Percentiles rank a stretch among this genome's conserved stretches.
phyloP scores from a whole-genome alignment of 805 yeast species.

The Osmozyma mogii region DNA sequence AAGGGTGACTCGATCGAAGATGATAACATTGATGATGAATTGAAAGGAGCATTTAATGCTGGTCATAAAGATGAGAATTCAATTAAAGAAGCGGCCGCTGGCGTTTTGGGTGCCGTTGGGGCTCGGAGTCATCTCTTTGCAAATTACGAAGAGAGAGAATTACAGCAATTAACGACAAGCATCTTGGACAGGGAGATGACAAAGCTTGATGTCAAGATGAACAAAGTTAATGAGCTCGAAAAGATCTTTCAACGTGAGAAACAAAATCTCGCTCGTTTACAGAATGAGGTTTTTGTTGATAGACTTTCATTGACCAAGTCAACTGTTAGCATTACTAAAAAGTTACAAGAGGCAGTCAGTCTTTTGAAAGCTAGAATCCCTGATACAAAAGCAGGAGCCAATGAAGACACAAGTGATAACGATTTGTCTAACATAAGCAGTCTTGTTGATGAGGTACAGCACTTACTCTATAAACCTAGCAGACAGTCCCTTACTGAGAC shows the following conservation, averaged over 20 bases:
- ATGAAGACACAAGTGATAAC: constrained; percentile 5
- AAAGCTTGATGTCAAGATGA: constrained; percentile 57
- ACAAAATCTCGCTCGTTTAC: constrained; percentile 50
- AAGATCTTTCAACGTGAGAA: constrained; percentile 59
- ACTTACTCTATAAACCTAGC: constrained; percentile 26
- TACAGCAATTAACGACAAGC: constrained; percentile 49
- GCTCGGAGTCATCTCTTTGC: constrained; percentile 76
- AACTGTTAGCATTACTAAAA: constrained; percentile 42
- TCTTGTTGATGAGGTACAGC: constrained; percentile 25
- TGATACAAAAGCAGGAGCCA: constrained; percentile 5
- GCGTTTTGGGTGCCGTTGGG: constrained; percentile 72
- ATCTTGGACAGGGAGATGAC: constrained; percentile 56
- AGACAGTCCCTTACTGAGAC: constrained; percentile 17
- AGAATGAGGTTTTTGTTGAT: constrained; percentile 60
- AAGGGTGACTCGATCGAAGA: constrained; percentile 1
- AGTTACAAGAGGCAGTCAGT: constrained; percentile 30
- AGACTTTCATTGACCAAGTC: constrained; percentile 58
- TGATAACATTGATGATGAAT: constrained; percentile 1
- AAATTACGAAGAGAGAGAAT: constrained; percentile 71
- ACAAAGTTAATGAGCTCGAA: constrained; percentile 53
- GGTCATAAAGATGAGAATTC: constrained; percentile 3
- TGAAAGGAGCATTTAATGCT: neutral
- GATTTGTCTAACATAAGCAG: constrained; percentile 7
- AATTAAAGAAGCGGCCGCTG: constrained; percentile 29
- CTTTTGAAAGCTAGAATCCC: constrained; percentile 5